phyloP scores from a whole-genome alignment of 768 basidiomycete species.

The Mycena leptocephala region DNA sequence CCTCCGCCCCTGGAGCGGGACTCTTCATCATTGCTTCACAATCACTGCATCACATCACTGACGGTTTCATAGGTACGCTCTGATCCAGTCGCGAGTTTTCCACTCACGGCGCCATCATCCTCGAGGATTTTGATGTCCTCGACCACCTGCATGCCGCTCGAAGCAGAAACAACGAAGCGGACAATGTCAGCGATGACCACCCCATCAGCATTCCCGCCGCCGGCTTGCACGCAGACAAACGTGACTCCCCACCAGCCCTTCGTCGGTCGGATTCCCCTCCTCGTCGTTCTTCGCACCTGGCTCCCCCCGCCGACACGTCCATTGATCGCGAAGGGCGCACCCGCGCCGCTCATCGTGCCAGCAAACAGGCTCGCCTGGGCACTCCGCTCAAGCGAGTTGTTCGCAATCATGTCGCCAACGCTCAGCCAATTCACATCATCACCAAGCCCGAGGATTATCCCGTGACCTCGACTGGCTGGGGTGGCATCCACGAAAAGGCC shows the following conservation, averaged over 20 bases:
- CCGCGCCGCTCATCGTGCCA: neutral
- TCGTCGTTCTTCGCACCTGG: neutral
- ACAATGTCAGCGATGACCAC: neutral
- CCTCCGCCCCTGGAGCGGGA: no score
- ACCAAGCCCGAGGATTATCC: neutral
- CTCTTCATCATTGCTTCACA: no score
- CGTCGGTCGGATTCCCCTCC: neutral
- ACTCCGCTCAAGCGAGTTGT: neutral
- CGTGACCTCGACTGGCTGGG: neutral
- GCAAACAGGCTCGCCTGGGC: neutral
- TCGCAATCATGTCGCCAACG: neutral
- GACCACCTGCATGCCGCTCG: neutral
- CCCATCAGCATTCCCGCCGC: neutral
- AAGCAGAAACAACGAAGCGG: neutral
- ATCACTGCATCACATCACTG: no score
- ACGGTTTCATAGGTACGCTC: neutral
- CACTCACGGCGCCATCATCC: neutral
- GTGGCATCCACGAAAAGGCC: neutral
- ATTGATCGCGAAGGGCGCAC: neutral
- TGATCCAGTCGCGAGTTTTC: neutral
- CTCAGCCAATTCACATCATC: neutral
- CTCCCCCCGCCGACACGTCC: neutral
- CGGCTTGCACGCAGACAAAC: neutral
- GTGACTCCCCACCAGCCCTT: neutral
- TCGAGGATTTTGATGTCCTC: neutral